A percentile compares a stretch with the other conserved stretches of the same genome.
Conservation (phyloP, 1,139 yeast species). For the Lodderomyces theae region DNA sequence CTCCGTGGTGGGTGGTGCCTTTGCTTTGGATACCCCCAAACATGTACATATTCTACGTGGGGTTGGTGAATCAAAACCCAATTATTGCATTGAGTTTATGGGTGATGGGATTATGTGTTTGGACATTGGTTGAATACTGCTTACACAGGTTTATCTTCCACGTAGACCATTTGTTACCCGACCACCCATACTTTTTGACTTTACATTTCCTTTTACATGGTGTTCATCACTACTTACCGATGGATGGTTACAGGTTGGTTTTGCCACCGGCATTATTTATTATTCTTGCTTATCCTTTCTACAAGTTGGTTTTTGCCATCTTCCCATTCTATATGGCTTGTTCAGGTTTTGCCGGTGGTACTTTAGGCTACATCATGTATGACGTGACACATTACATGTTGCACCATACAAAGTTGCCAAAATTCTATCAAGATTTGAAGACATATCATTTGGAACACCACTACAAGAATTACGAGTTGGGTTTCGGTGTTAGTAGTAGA, state of each 20-base stretch:
- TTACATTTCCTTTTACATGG: conserved; percentile 92
- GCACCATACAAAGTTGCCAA: conserved; percentile 83
- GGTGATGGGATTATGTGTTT: conserved; percentile 70
- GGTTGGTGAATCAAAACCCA: conserved; percentile 35
- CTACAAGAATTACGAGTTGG: conserved; percentile 92
- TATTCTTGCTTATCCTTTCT: conserved; percentile 44
- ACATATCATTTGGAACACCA: conserved; percentile 95
- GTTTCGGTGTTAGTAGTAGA: conserved; percentile 90
- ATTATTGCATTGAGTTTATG: conserved; percentile 42
- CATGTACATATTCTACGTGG: conserved; percentile 43
- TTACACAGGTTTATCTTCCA: conserved; percentile 93
- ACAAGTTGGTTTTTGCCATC: conserved; percentile 34
- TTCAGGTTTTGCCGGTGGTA: conserved; percentile 84
- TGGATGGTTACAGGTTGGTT: conserved; percentile 90
- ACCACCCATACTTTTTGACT: conserved; percentile 69
- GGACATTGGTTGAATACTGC: conserved; percentile 89
- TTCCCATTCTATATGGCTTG: conserved; percentile 50
- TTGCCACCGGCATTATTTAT: conserved; percentile 89
- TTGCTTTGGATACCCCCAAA: conserved; percentile 83
- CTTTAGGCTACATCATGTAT: conserved; percentile 86
- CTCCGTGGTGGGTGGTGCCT: conserved; percentile 76
- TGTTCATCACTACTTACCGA: conserved; percentile 93
- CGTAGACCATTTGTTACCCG: conserved; percentile 81
- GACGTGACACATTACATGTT: conserved; percentile 84
- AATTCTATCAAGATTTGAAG: conserved; percentile 71